Conservation (phyloP, 2,329 filamentous ascomycete species). For the Venturia carpophila region DNA sequence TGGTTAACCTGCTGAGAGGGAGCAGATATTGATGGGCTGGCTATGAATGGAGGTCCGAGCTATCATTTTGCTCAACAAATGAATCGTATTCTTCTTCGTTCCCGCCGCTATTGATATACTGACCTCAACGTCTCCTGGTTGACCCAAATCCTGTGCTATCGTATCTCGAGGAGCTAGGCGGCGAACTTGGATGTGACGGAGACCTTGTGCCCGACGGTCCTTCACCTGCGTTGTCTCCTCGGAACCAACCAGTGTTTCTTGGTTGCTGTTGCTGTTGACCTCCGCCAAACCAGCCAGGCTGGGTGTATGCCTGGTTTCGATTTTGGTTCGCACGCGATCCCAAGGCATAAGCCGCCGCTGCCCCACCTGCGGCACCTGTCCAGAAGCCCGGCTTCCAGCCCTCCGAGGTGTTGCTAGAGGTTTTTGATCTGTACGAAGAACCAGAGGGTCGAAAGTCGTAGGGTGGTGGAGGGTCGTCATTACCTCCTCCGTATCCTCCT, state of each 20-base stretch:
- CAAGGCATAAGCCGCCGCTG: conserved; percentile 60
- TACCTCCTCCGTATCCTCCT: conserved; percentile 22
- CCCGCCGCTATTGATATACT: background rate
- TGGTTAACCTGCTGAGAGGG: background rate
- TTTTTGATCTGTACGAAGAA: conserved; percentile 22
- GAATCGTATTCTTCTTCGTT: background rate
- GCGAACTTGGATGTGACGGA: background rate
- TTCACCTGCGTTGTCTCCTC: conserved; percentile 21
- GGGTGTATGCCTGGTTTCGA: background rate
- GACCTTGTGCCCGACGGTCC: conserved; percentile 14
- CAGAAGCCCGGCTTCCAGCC: conserved; percentile 69
- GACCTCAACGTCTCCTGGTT: conserved; percentile 41
- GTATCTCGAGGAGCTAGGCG: conserved; percentile 45
- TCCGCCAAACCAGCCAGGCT: conserved; percentile 21
- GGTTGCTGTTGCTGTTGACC: conserved; percentile 23
- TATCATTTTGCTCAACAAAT: background rate
- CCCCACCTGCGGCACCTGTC: conserved; percentile 59
- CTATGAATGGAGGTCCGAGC: background rate
- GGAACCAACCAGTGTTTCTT: conserved; percentile 25
- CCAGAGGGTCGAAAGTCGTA: conserved; percentile 32
- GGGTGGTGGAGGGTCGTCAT: conserved; percentile 43
- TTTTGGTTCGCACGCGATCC: conserved; percentile 35
- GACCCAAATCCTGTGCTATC: conserved; percentile 68
- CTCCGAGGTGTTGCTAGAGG: conserved; percentile 25
- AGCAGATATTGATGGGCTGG: background rate